Evolutionary conservation across 2,329 filamentous ascomycete species (phyloP).

Genomic region (Colletotrichum echinochloae): DNA sequence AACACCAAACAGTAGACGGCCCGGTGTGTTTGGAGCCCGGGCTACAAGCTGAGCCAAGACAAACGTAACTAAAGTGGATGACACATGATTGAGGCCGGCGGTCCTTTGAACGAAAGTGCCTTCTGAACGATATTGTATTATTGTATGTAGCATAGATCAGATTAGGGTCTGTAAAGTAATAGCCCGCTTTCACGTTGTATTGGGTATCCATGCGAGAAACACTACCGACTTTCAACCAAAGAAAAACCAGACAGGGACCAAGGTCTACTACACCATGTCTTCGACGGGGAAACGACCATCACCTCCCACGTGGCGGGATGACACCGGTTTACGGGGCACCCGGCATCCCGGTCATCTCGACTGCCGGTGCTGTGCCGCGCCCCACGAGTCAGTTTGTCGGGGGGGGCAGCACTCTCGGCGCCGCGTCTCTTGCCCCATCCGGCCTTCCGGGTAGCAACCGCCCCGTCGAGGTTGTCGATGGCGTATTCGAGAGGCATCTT

Average conservation of each 20-base stretch:
- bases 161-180: not conserved
- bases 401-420: not conserved
- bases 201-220: not conserved
- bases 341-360: constrained; percentile 21
- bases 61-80: constrained; percentile 21
- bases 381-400: not conserved
- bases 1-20: too few species aligned
- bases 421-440: constrained; percentile 64
- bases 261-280: constrained; percentile 24
- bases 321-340: constrained; percentile 28
- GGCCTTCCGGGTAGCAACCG: constrained; percentile 68
- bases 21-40: too few species aligned
- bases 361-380: constrained; percentile 24
- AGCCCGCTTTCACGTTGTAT: not conserved
- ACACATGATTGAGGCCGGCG: too few species aligned
- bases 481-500: constrained; percentile 66
- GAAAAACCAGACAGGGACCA: not conserved
- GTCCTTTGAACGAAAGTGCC: constrained; percentile 10
- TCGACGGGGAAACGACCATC: constrained; percentile 5
- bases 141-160: not conserved
- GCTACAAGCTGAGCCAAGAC: constrained; percentile 30
- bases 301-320: constrained; percentile 13
- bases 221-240: not conserved
- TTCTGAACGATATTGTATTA: constrained; percentile 5
- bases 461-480: constrained; percentile 59